Evolutionary conservation across 768 basidiomycete species (phyloP).

Genomic region (Boletus pseudopeckii): DNA sequence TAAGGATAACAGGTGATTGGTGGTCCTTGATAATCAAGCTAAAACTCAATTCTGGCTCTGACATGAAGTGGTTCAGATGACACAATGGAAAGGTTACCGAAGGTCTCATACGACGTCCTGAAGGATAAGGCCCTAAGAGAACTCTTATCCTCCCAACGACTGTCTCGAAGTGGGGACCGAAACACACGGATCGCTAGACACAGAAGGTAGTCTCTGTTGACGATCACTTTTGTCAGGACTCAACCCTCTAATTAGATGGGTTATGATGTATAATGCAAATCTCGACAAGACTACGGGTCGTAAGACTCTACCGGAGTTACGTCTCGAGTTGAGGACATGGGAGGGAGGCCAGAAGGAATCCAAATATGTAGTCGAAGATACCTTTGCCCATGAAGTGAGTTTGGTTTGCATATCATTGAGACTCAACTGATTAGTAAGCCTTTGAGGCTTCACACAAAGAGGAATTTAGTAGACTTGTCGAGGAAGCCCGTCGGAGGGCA

Average conservation of each 20-base stretch:
- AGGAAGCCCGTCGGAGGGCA: slow-evolving; percentile 35
- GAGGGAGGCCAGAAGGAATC: slow-evolving; percentile 47
- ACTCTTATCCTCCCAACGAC: slow-evolving; percentile 47
- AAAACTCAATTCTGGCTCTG: slow-evolving; percentile 17
- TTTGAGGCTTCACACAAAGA: slow-evolving; percentile 24
- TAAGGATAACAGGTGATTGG: slow-evolving; percentile 31
- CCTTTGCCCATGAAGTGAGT: slow-evolving; percentile 39
- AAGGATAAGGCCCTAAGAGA: slow-evolving; percentile 60
- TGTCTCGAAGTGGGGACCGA: slow-evolving; percentile 53
- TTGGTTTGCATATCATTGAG: background rate
- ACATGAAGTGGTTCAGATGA: slow-evolving; percentile 30
- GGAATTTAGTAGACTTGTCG: slow-evolving; percentile 35
- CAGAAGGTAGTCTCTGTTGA: slow-evolving; percentile 42
- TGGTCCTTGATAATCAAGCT: background rate
- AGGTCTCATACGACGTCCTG: slow-evolving; percentile 60
- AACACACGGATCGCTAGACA: slow-evolving; percentile 53
- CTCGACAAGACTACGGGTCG: slow-evolving; percentile 54
- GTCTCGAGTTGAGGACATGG: slow-evolving; percentile 54
- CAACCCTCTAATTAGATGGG: slow-evolving; percentile 48
- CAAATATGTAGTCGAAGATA: slow-evolving; percentile 36
- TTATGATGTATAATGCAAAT: slow-evolving; percentile 68
- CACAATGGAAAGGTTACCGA: slow-evolving; percentile 49
- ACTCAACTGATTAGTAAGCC: background rate
- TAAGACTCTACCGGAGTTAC: slow-evolving; percentile 45
- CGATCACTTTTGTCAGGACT: background rate